Evolutionary conservation across 345 rosid genomes (phyloP).

Genomic region (Arabidopsis arenosa): DNA sequence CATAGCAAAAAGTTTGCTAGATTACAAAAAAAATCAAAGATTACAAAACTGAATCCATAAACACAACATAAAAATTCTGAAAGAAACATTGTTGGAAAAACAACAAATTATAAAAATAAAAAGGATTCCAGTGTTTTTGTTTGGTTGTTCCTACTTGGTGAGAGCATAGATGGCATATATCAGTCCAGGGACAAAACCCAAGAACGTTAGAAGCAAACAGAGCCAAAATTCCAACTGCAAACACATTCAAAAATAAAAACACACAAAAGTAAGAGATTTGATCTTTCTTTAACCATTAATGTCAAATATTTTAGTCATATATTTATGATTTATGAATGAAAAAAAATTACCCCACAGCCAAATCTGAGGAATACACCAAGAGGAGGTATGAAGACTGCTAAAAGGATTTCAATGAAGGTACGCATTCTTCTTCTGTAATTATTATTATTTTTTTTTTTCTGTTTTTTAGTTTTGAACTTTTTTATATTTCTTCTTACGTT

Average conservation of each 20-base stretch:
- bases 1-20: slow-evolving; percentile 5
- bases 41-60: slow-evolving; percentile 13
- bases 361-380: slow-evolving; percentile 81
- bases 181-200: slow-evolving; percentile 72
- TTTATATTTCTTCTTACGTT: neutral
- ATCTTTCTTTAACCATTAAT: neutral
- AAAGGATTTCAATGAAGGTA: slow-evolving; percentile 53
- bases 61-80: slow-evolving; percentile 6
- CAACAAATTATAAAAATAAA: neutral
- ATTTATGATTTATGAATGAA: slow-evolving; percentile 11
- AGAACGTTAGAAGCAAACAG: slow-evolving; percentile 62
- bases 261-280: neutral
- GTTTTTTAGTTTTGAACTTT: neutral
- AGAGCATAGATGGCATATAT: slow-evolving; percentile 67
- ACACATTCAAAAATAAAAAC: neutral
- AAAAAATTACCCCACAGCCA: slow-evolving; percentile 55
- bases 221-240: slow-evolving; percentile 81
- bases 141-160: slow-evolving; percentile 33
- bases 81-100: neutral
- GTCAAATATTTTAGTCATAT: slow-evolving; percentile 6
- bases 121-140: neutral
- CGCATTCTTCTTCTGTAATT: slow-evolving; percentile 36
- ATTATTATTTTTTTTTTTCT: neutral
- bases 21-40: slow-evolving; percentile 18
- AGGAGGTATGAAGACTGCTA: slow-evolving; percentile 80